Evolutionary conservation across 148 eudicot genomes (phyloP), one percentile per base, ranked within the genome.

Genomic region (Camellia sinensis): DNA sequence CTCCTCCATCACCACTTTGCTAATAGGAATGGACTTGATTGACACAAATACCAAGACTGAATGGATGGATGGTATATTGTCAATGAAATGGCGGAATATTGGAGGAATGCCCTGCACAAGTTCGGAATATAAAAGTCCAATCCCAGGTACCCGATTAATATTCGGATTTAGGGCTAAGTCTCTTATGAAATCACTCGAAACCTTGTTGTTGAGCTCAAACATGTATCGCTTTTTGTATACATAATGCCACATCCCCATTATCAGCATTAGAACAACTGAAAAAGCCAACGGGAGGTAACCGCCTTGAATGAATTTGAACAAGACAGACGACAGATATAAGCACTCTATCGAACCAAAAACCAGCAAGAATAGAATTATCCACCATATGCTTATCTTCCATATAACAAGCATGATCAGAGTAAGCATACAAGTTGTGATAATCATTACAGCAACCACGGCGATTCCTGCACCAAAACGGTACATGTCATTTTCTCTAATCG

Each of bases 21-120:
- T 83, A 12, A 89, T 75, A 1, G 90, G 93, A 44, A 90, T 74
- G 45, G 73, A 78, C 80, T 89, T 90, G 1, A 90, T 71, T 12
- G 87, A 87, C 15, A 90, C 88, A 10, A 89, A 78, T 3, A 90
- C 87, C 2, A 87, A 40, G 13, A 89, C 81, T 0, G 88, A 83
- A 50, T 90, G 90, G 18, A 90, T 52, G 3, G 93, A 81, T 4
- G 91, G 91, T 13, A 90, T 78, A 17, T 79, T 88, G n/a, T 69
- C 62, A 2, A 90, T 65, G 45, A 89, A 90, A 54, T 90, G 90
- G 1, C 77, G 80, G 77, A 90, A 87, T 21, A 90, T 82, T 0
- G 91, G 86, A 18, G 91, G 93, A 64, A 90, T 81, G 1, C 93
- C 93, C n/a, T 86, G 84, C n/a, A 87, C 93, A 0, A 90, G 88